Conservation (phyloP, 1,284 basidiomycete genomes). For the Cryptococcus hybrid region DNA sequence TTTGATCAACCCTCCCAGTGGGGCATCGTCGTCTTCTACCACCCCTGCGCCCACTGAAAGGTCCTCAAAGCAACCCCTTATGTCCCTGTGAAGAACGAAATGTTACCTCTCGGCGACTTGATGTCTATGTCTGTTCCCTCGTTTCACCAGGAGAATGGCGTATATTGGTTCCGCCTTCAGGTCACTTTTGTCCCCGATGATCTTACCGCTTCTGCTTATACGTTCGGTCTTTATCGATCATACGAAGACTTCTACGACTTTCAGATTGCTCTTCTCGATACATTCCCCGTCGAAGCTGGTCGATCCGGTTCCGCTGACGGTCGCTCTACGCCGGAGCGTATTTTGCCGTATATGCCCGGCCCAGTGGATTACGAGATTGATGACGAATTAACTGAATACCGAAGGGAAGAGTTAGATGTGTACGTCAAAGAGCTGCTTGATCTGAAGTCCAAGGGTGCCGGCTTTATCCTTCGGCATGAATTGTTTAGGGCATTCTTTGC, state of each 20-base stretch:
- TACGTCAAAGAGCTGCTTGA: slow-evolving; percentile 79
- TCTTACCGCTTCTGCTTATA: slow-evolving; percentile 62
- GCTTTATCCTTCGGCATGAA: slow-evolving; percentile 76
- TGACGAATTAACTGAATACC: slow-evolving; percentile 76
- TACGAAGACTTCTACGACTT: slow-evolving; percentile 99
- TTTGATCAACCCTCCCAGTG: slow-evolving; percentile 7
- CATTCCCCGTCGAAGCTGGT: slow-evolving; percentile 87
- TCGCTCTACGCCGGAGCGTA: slow-evolving; percentile 56
- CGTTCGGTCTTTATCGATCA: slow-evolving; percentile 86
- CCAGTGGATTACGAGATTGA: slow-evolving; percentile 76
- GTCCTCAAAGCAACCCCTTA: slow-evolving; percentile 17
- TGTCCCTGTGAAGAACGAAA: slow-evolving; percentile 37
- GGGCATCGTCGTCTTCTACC: slow-evolving; percentile 6
- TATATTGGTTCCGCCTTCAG: slow-evolving; percentile 96
- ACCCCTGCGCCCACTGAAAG: slow-evolving; percentile 6
- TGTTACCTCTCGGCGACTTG: slow-evolving; percentile 76
- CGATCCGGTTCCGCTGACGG: slow-evolving; percentile 51
- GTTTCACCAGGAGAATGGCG: slow-evolving; percentile 93
- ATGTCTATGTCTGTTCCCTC: slow-evolving; percentile 88
- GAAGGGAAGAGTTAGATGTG: slow-evolving; percentile 80
- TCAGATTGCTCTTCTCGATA: slow-evolving; percentile 81
- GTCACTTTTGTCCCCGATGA: slow-evolving; percentile 81
- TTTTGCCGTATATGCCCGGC: slow-evolving; percentile 95
- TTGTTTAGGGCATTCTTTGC: slow-evolving; percentile 83
- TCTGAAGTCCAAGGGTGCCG: slow-evolving; percentile 63